Conservation (phyloP, 75 land plant genomes). For the Sequoia sempervirens region DNA sequence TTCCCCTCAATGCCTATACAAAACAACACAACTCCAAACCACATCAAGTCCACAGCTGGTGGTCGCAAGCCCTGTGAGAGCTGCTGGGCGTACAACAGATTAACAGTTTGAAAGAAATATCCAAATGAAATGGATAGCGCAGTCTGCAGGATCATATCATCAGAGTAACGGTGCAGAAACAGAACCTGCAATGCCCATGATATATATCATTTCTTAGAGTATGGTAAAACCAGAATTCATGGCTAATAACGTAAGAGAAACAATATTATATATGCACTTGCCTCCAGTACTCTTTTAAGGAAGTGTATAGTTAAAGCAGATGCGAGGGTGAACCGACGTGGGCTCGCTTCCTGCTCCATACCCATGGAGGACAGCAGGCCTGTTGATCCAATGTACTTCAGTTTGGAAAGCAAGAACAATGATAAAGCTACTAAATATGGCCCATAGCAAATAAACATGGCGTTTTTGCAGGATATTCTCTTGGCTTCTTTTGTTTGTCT, state of each 20-base stretch:
- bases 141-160: constrained; percentile 27
- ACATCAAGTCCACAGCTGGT: constrained; percentile 44
- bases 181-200: constrained; percentile 36
- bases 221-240: too few relatives aligned
- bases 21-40: constrained; percentile 38
- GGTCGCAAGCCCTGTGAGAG: constrained; percentile 22
- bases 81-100: constrained; percentile 36
- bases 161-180: constrained; percentile 62
- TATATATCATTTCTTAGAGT: too few relatives aligned
- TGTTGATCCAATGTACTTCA: background rate
- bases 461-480: constrained; percentile 24
- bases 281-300: constrained; percentile 64
- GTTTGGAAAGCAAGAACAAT: constrained; percentile 15
- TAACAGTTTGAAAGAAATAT: constrained; percentile 27
- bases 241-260: background rate
- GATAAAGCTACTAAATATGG: constrained; percentile 38
- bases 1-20: constrained; percentile 32
- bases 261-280: background rate
- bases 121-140: constrained; percentile 16
- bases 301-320: constrained; percentile 50
- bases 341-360: background rate
- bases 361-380: background rate
- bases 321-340: constrained; percentile 11
- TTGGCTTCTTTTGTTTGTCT: background rate
- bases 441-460: constrained; percentile 46